These are phyloP conservation scores for Solanum bulbocastanum DNA, from an alignment of 257 asterid genomes.

Conservation along the genomic window DNA sequence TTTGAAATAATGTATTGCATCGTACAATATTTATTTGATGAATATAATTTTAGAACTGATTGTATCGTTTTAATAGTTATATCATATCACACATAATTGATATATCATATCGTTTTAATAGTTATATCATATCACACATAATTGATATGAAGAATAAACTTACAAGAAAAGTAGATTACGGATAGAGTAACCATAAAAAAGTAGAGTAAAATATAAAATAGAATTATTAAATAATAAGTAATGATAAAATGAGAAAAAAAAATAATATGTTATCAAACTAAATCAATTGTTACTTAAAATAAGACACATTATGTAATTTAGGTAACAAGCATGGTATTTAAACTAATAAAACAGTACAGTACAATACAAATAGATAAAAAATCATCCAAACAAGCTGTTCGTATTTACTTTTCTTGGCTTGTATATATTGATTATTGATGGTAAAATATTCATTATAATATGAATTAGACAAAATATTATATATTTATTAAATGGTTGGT, in stretches of 20 bases:
- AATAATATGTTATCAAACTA: too few relatives aligned
- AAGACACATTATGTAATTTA: too few relatives aligned
- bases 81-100: background rate
- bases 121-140: background rate
- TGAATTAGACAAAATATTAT: background rate
- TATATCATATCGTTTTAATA: too few relatives aligned
- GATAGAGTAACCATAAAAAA: background rate
- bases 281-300: too few relatives aligned
- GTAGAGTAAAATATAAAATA: background rate
- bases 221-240: too few relatives aligned
- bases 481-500: background rate
- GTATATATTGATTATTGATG: background rate
- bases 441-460: background rate
- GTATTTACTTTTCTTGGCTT: too few relatives aligned
- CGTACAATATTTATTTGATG: background rate
- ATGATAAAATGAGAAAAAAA: background rate
- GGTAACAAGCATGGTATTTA: rapidly evolving
- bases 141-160: background rate
- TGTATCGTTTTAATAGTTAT: background rate
- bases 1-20: background rate
- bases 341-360: too few relatives aligned
- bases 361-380: too few relatives aligned
- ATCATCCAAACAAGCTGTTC: background rate
- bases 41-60: background rate
- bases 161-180: background rate